Percentiles rank a stretch among this genome's conserved stretches.
Evolutionary conservation across 495 filamentous ascomycete species (phyloP).

Genomic region (Trichocladium uniseriatum): DNA sequence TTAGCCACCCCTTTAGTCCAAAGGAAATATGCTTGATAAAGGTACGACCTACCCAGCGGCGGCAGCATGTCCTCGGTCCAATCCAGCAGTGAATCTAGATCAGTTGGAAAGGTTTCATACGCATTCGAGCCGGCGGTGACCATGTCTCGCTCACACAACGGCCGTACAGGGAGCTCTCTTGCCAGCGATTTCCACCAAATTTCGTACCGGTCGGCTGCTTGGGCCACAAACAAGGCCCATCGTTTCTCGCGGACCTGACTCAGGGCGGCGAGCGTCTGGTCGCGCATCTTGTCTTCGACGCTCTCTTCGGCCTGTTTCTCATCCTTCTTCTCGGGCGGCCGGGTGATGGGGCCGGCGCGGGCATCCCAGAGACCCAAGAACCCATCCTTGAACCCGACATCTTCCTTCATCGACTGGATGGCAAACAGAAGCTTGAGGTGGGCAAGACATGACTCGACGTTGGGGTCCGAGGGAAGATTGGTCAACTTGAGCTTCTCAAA

Average conservation of each 20-base stretch:
- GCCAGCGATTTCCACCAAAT: slow-evolving; percentile 51
- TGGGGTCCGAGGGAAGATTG: slow-evolving; percentile 19
- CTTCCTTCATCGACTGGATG: slow-evolving; percentile 58
- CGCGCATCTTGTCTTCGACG: slow-evolving; percentile 14
- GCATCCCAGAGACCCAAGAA: slow-evolving; percentile 55
- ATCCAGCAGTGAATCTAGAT: slow-evolving; percentile 4
- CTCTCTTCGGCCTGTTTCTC: neutral
- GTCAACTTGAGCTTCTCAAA: slow-evolving; percentile 34
- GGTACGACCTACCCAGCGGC: slow-evolving; percentile 30
- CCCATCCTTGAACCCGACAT: slow-evolving; percentile 52
- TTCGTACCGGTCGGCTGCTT: slow-evolving; percentile 65
- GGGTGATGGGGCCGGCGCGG: slow-evolving; percentile 26
- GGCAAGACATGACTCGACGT: slow-evolving; percentile 48
- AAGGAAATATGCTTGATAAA: too few relatives aligned
- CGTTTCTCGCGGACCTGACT: slow-evolving; percentile 62
- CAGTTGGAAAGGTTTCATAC: slow-evolving; percentile 21
- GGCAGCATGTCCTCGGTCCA: slow-evolving; percentile 30
- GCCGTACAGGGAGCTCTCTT: slow-evolving; percentile 17
- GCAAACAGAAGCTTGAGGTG: slow-evolving; percentile 71
- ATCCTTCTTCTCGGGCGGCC: slow-evolving; percentile 14
- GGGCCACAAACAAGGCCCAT: slow-evolving; percentile 67
- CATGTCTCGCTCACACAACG: slow-evolving; percentile 30
- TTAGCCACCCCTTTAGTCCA: too few relatives aligned
- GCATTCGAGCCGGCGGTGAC: neutral
- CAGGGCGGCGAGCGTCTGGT: slow-evolving; percentile 27